Evolutionary conservation across 768 basidiomycete species (phyloP), one percentile per base, ranked within the genome.

Genomic region (Cystofilobasidium macerans): DNA sequence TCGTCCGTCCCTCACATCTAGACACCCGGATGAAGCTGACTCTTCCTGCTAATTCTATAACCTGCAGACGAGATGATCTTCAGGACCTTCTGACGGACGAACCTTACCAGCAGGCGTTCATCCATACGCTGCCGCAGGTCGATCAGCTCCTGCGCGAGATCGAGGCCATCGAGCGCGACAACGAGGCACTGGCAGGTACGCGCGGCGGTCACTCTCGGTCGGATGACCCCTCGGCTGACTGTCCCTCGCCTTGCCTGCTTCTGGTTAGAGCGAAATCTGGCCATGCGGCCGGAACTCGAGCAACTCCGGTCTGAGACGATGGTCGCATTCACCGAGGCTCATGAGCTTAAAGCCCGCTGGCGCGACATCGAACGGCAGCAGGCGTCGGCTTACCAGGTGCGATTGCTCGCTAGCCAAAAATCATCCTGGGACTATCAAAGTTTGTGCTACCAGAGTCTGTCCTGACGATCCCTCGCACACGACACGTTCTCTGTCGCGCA

Each of bases 311-410:
- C 85, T 2, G 86, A 90, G 69, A 94, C 93, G 0, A 83, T 92
- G 71, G 85, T 85, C 26, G 85, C 88, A 0, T 97, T 94, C 71
- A 86, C 90, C 70, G 83, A 93, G 68, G 90, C 93, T 2, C 87
- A 89, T 73, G 74, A 80, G 22, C 77, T 94, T 30, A 90, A 95
- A 76, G 79, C 80, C 0, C 80, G 87, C 33, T 94, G 91, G 90
- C 85, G 84, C 70, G 88, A 88, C 58, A 72, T 95, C 9, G 90
- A 95, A 67, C 84, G 84, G 70, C 89, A 92, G 71, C 94, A 98
- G 77, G 82, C 79, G 60, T 88, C 89, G 33, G 81, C 91, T 24
- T 94, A 93, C 73, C 89, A 91, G 79, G 93, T 89, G 33, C 64
- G 77, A n/a, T 68, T 1, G 12, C 11, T n/a, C n/a, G n/a, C n/a